These are phyloP conservation scores for Strobilomyces dryophilus DNA, from an alignment of 768 basidiomycete species.

Conservation along the genomic window DNA sequence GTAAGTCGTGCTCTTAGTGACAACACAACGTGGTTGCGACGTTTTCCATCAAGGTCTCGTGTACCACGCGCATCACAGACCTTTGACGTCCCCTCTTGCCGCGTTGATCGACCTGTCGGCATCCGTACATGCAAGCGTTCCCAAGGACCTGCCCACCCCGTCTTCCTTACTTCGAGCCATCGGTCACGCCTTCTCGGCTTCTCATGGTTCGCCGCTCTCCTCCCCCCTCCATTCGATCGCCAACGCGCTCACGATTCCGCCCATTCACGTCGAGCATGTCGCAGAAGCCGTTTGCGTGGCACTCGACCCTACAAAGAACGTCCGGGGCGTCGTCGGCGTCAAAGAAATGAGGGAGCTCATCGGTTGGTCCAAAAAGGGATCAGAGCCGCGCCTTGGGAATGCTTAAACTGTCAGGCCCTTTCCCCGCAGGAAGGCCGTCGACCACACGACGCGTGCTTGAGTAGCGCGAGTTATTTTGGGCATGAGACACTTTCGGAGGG, in stretches of 20 bases:
- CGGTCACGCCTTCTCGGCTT: slow-evolving; percentile 35
- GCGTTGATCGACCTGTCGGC: slow-evolving; percentile 80
- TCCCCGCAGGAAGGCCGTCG: slow-evolving; percentile 5
- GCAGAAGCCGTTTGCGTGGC: slow-evolving; percentile 75
- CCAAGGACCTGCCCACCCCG: slow-evolving; percentile 58
- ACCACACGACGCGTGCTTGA: slow-evolving; percentile 8
- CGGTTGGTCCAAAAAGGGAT: slow-evolving; percentile 51
- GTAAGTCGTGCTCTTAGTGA: slow-evolving; percentile 44
- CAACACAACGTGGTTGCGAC: slow-evolving; percentile 12
- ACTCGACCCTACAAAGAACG: slow-evolving; percentile 44
- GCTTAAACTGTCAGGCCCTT: slow-evolving; percentile 10
- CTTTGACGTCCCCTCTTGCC: slow-evolving; percentile 83
- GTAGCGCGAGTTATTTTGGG: slow-evolving; percentile 14
- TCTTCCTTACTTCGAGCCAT: slow-evolving; percentile 56
- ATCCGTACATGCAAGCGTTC: slow-evolving; percentile 57
- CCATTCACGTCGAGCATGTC: slow-evolving; percentile 95
- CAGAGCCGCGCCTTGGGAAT: slow-evolving; percentile 13
- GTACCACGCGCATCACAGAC: slow-evolving; percentile 92
- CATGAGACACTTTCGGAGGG: slow-evolving; percentile 14
- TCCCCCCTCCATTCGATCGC: slow-evolving; percentile 65
- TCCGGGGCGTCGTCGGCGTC: slow-evolving; percentile 68
- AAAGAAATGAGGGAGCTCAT: slow-evolving; percentile 69
- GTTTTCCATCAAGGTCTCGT: slow-evolving; percentile 64
- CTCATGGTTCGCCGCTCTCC: slow-evolving; percentile 30
- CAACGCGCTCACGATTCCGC: slow-evolving; percentile 77